Base-by-base conservation (phyloP, 1,139 yeast genomes). In the Yamadazyma friedrichii region DNA sequence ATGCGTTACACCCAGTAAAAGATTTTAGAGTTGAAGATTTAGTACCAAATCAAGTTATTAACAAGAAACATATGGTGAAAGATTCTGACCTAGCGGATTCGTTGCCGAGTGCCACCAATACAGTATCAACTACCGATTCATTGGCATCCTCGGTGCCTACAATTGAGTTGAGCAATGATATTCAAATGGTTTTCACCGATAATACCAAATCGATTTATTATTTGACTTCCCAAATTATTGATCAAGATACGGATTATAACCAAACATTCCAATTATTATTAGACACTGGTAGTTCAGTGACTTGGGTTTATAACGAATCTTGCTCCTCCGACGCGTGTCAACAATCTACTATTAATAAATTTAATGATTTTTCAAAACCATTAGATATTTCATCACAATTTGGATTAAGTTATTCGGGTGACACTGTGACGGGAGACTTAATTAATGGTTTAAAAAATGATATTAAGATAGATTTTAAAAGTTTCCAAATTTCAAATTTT, bases 241-340 rank as follows among this genome's bases (percentile, higher is more conserved):
- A 55, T 32, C 24, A 45, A 2, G 27, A 32, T 9, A 62, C 69
- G 8, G 55, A 64, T 22, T 72, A 67, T 36, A 51, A 62, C 15
- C 58, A 59, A 27, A 62, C 62, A 26, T 80, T 72, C 52, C 76
- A 78, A 6, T 61, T 82, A 34, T 67, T 82, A 13, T 62, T 82
- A 22, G 88, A 82, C 55, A 82, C 88, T 0, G 88, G 86, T 2
- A 78, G 84, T 29, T 79, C 82, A 30, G 74, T 80, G 45, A 58
- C 82, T 2, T 82, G 88, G 88, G 69, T 82, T 2, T 80, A 79
- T 53, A 80, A 80, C 38, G 55, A 66, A 1, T 61, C 72, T 37
- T 82, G 88, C 60, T 58, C 62, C 0, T 67, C 70, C 26, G 46
- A 54, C 11, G 68, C 78, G 1, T 82, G 88, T 54, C 42, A 58